Evolutionary conservation across 305 asterid species (phyloP).

Genomic region (Petunia hybrid): DNA sequence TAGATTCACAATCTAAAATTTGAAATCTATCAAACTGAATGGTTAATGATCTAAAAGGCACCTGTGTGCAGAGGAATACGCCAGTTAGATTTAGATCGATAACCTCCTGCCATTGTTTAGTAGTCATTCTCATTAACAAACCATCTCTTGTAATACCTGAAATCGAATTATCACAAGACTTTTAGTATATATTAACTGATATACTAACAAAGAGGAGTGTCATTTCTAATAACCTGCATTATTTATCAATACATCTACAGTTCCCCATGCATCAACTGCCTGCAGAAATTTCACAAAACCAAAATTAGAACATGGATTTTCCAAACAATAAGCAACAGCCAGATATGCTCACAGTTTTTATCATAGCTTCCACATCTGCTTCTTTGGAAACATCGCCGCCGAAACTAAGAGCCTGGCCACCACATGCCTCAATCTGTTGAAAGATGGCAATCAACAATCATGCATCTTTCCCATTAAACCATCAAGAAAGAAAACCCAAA

Average conservation of each 20-base stretch:
- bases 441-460: conserved; percentile 15
- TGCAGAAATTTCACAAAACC: conserved; percentile 49
- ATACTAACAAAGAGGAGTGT: neutral
- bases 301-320: conserved; percentile 36
- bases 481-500: conserved; percentile 2
- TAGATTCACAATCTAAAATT: conserved; percentile 36
- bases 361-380: conserved; percentile 88
- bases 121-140: conserved; percentile 94
- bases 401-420: conserved; percentile 88
- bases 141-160: conserved; percentile 97
- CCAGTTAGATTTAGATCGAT: conserved; percentile 96
- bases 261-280: conserved; percentile 96
- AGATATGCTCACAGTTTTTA: conserved; percentile 70
- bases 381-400: conserved; percentile 99
- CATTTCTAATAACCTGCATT: conserved; percentile 70
- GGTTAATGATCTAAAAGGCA: conserved; percentile 36
- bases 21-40: conserved; percentile 14
- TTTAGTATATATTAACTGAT: neutral
- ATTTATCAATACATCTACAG: conserved; percentile 81
- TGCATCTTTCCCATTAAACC: neutral
- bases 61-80: conserved; percentile 94
- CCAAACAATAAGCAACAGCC: conserved; percentile 31
- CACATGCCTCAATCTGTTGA: conserved; percentile 81
- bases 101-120: conserved; percentile 95
- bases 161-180: conserved; percentile 27